These are phyloP conservation scores for Coniochaeta sp. DNA, from an alignment of 2,329 filamentous ascomycete species.

Conservation along the genomic window DNA sequence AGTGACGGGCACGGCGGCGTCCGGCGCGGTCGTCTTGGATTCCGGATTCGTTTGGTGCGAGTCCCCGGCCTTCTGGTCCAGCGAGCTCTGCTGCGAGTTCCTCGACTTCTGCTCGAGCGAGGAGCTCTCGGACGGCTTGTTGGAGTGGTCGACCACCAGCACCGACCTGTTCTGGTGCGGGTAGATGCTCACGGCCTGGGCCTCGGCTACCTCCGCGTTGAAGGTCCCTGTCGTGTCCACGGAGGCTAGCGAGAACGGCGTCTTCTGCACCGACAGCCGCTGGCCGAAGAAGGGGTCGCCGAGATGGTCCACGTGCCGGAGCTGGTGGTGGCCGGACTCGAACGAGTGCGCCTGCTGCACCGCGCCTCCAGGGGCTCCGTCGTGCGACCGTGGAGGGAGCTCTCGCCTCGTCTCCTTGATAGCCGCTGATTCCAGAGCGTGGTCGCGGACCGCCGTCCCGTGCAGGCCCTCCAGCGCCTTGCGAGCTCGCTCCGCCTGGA, in stretches of 20 bases:
- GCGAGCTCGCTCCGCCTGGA: constrained; percentile 22
- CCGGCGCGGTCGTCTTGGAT: constrained; percentile 29
- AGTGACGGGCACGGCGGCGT: constrained; percentile 35
- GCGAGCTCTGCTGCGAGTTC: background rate
- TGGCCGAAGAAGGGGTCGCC: constrained; percentile 46
- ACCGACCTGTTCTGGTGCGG: constrained; percentile 59
- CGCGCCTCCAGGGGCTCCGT: constrained; percentile 4
- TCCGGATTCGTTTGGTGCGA: constrained; percentile 12
- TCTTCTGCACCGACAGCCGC: constrained; percentile 47
- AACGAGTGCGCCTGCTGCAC: constrained; percentile 8
- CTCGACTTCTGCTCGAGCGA: constrained; percentile 19
- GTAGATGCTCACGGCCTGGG: constrained; percentile 53
- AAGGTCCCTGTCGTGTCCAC: constrained; percentile 57
- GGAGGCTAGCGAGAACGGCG: constrained; percentile 55
- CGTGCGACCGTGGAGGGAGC: background rate
- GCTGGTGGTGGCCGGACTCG: background rate
- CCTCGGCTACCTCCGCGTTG: constrained; percentile 53
- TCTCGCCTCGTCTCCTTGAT: background rate
- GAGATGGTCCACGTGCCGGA: constrained; percentile 36
- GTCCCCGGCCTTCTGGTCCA: background rate
- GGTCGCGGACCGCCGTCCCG: constrained; percentile 8
- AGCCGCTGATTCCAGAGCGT: constrained; percentile 3
- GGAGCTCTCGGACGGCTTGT: constrained; percentile 38
- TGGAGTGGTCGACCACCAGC: constrained; percentile 50
- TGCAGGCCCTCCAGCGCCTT: constrained; percentile 9